Percentiles rank a stretch among this genome's conserved stretches.
Evolutionary conservation across 2,329 filamentous ascomycete genomes (phyloP).

Genomic region (Neoarthrinium moseri): DNA sequence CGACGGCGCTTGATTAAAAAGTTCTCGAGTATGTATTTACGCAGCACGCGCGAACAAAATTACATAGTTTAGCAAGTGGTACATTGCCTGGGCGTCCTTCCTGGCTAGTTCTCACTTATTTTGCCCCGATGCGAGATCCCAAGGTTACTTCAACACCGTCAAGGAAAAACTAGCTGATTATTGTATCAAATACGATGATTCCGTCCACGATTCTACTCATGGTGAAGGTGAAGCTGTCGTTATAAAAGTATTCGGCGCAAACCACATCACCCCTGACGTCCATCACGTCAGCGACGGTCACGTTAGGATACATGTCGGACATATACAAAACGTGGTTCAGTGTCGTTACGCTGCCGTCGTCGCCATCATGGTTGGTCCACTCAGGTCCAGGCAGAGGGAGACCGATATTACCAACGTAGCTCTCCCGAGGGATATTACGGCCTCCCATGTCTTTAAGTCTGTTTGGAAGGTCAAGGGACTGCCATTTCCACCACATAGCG

Average conservation of each 20-base stretch:
- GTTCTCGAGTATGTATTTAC: too few relatives aligned
- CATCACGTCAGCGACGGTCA: conserved; percentile 23
- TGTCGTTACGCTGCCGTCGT: conserved; percentile 4
- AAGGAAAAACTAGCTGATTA: too few relatives aligned
- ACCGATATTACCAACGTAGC: neutral
- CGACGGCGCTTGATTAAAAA: too few relatives aligned
- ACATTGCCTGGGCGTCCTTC: too few relatives aligned
- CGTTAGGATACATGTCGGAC: conserved; percentile 27
- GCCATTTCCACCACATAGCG: conserved; percentile 28
- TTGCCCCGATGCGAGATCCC: too few relatives aligned
- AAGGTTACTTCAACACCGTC: too few relatives aligned
- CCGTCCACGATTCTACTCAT: too few relatives aligned
- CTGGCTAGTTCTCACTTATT: too few relatives aligned
- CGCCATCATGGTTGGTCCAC: conserved; percentile 13
- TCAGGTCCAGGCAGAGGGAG: neutral
- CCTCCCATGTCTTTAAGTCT: conserved; percentile 23
- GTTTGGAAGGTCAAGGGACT: conserved; percentile 17
- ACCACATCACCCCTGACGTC: conserved; percentile 13
- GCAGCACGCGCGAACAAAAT: too few relatives aligned
- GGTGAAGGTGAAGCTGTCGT: too few relatives aligned
- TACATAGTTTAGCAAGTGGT: too few relatives aligned
- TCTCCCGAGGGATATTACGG: conserved; percentile 12
- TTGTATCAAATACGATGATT: too few relatives aligned
- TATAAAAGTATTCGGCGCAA: conserved; percentile 18
- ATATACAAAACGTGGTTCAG: conserved; percentile 1